These are phyloP conservation scores for Phytophthora podocarpi DNA, from an alignment of 352 stramenopile genomes.

Conservation along the genomic window DNA sequence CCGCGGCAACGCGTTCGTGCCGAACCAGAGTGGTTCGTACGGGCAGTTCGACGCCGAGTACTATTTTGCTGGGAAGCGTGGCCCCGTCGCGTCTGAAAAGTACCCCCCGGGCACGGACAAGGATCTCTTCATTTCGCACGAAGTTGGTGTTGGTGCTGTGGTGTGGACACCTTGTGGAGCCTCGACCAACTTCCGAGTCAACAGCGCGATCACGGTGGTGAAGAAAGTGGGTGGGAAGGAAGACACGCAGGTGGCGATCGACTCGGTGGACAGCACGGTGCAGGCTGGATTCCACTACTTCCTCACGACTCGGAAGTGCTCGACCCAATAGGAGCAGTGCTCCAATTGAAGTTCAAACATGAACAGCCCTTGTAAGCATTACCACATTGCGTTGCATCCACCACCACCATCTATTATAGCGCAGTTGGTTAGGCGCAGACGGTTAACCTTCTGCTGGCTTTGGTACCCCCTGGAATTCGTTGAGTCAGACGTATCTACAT, in stretches of 20 bases:
- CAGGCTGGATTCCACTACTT: conserved; percentile 56
- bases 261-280: conserved; percentile 59
- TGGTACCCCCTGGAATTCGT: neutral
- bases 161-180: conserved; percentile 58
- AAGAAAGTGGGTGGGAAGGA: conserved; percentile 35
- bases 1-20: conserved; percentile 49
- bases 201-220: conserved; percentile 47
- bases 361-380: conserved; percentile 3
- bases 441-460: neutral
- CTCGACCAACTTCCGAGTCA: conserved; percentile 60
- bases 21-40: conserved; percentile 34
- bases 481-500: neutral
- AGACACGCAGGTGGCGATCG: conserved; percentile 52
- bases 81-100: conserved; percentile 35
- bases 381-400: conserved; percentile 22
- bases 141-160: conserved; percentile 46
- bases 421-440: neutral
- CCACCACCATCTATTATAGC: no score
- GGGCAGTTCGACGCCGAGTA: conserved; percentile 62
- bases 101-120: conserved; percentile 40
- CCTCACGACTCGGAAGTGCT: conserved; percentile 41
- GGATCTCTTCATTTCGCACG: conserved; percentile 54
- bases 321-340: neutral
- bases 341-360: conserved; percentile 3
- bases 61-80: conserved; percentile 56